These are phyloP conservation scores for Scedosporium apiospermum DNA, from an alignment of 2,329 filamentous ascomycete genomes.

Conservation along the genomic window DNA sequence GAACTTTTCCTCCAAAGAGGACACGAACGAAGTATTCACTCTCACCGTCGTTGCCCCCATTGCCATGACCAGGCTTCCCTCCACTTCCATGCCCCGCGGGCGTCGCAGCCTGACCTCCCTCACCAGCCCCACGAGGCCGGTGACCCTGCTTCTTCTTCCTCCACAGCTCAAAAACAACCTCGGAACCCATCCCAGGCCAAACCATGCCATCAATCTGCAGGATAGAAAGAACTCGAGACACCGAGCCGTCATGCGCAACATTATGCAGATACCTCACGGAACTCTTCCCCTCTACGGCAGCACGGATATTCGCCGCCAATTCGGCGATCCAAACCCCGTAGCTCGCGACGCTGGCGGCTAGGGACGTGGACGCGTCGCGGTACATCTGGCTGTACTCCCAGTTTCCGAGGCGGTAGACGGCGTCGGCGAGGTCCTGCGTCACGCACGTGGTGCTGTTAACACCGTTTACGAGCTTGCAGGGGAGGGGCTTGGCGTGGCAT, in stretches of 20 bases:
- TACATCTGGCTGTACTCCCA: conserved; percentile 77
- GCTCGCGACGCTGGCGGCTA: conserved; percentile 50
- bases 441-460: conserved; percentile 47
- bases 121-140: conserved; percentile 13
- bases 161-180: conserved; percentile 70
- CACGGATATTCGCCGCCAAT: conserved; percentile 55
- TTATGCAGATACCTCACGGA: conserved; percentile 58
- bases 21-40: conserved; percentile 50
- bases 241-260: conserved; percentile 68
- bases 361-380: conserved; percentile 53
- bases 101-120: conserved; percentile 18
- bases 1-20: conserved; percentile 58
- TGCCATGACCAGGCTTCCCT: neutral
- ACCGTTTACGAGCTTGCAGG: conserved; percentile 47
- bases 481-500: conserved; percentile 64
- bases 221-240: conserved; percentile 58
- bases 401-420: conserved; percentile 66
- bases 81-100: no score
- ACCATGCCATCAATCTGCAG: conserved; percentile 69
- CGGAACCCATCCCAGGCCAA: conserved; percentile 76
- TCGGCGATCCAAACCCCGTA: conserved; percentile 70
- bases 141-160: conserved; percentile 21
- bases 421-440: conserved; percentile 50
- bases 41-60: conserved; percentile 7
- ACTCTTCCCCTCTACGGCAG: conserved; percentile 30